Conservation (phyloP, 441 rosid genomes). For the Gossypium aridum region DNA sequence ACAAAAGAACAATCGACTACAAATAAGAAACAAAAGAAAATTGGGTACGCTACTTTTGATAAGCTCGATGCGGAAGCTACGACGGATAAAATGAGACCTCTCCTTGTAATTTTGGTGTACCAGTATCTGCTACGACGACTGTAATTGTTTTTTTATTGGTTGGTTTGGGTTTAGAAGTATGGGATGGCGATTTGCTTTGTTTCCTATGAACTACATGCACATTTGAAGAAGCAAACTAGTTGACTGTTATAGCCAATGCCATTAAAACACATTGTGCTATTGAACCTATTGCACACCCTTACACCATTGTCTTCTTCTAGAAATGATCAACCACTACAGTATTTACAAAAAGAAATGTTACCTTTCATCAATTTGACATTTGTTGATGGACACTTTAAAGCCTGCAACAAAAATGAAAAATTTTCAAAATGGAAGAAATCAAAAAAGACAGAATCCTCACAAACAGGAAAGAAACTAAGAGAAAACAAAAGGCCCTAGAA, state of each 20-base stretch:
- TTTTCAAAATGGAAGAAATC: neutral
- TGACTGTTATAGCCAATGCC: constrained; percentile 83
- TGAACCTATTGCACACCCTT: constrained; percentile 33
- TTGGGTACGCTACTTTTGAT: constrained; percentile 39
- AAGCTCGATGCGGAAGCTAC: constrained; percentile 55
- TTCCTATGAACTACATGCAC: constrained; percentile 51
- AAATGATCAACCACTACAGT: constrained; percentile 25
- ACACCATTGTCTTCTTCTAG: neutral
- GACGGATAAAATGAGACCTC: constrained; percentile 46
- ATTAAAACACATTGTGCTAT: constrained; percentile 65
- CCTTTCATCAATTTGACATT: constrained; percentile 35
- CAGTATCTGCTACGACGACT: neutral
- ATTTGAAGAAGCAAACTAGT: constrained; percentile 69
- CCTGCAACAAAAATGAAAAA: constrained; percentile 19
- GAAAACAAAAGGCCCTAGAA: neutral
- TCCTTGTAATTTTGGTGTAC: constrained; percentile 23
- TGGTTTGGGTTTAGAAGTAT: constrained; percentile 8
- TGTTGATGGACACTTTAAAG: constrained; percentile 27
- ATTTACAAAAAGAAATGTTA: constrained; percentile 23
- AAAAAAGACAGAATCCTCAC: neutral
- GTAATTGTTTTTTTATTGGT: neutral
- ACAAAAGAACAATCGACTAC: neutral
- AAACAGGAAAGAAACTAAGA: neutral
- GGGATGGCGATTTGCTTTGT: constrained; percentile 21
- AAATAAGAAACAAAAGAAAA: too few species aligned